Evolutionary conservation across 139 green algal genomes (phyloP).

Genomic region (Coccomyxa sp.): DNA sequence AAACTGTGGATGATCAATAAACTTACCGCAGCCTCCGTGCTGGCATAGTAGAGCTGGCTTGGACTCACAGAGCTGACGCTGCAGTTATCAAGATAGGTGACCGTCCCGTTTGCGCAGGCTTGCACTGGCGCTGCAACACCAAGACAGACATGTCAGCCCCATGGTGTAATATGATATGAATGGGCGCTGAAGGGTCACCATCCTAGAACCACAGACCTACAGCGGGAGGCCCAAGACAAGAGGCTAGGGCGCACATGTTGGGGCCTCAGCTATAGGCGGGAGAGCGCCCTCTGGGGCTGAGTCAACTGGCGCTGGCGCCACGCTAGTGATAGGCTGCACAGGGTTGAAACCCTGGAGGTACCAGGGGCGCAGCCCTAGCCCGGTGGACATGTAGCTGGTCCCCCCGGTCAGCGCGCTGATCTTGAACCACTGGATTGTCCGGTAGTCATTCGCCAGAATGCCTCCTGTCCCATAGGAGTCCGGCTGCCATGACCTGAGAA

Average conservation of each 20-base stretch:
- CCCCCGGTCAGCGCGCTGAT: slow-evolving; percentile 8
- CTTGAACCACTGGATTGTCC: slow-evolving; percentile 10
- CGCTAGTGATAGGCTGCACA: too few species aligned
- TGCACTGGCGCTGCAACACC: neutral
- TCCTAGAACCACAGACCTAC: too few species aligned
- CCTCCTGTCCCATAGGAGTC: neutral
- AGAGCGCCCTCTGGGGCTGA: too few species aligned
- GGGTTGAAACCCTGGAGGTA: too few species aligned
- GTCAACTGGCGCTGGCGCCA: too few species aligned
- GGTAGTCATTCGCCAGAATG: slow-evolving; percentile 3
- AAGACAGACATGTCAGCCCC: too few species aligned
- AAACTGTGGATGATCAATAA: too few species aligned
- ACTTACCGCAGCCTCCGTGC: neutral
- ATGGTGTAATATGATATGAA: too few species aligned
- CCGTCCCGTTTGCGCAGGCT: neutral
- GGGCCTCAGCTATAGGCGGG: too few species aligned
- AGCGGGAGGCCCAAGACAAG: too few species aligned
- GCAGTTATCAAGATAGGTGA: neutral
- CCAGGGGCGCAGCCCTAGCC: slow-evolving; percentile 4
- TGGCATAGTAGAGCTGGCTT: neutral
- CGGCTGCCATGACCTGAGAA: neutral
- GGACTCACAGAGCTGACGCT: neutral
- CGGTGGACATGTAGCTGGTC: slow-evolving; percentile 4
- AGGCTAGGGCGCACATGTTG: too few species aligned
- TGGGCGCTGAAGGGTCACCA: too few species aligned